Base-by-base conservation (phyloP, 129 eudicot species). In the Saposhnikovia divaricata region DNA sequence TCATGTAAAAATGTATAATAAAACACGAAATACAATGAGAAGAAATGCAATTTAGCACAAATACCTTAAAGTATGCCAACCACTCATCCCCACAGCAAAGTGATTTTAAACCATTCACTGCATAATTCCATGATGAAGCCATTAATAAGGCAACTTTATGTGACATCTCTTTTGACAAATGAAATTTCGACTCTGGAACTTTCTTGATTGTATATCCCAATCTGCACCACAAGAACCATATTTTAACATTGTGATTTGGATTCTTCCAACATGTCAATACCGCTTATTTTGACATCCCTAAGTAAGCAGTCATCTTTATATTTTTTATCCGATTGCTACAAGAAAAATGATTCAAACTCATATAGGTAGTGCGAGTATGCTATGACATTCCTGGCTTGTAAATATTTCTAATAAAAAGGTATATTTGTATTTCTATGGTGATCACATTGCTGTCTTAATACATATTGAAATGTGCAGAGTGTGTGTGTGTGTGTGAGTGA, bases 121-220 rank as follows among this genome's bases (percentile, higher is more conserved):
- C 86, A 78, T 84, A 81, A 81, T 90, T 92, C 97, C 96, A 92
- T 23, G 79, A 76, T 31, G 93, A 85, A 47, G 83, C 86, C 74
- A 83, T 74, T 69, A 87, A 87, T 76, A 79, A 83, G 76, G 96
- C 96, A 85, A 87, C 82, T 78, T 80, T 83, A 16, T 83, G 90
- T 23, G 90, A 87, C 80, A 79, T 79, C 69, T 88, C 96, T 89
- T 90, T 93, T 45, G 97, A 85, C 57, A 79, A 79, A 76, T 83
- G 80, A 85, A 92, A 90, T 75, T 85, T 90, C 57, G 96, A 90
- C 79, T 88, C 96, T 0, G 91, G 93, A 78, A 92, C 78, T 74
- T 88, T 90, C 80, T 88, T 91, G 23, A 92, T 75, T 77, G 87
- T 74, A 84, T 87, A 90, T 68, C 96, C 97, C 71, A 87, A 77